These are phyloP conservation scores for Hymenoscyphus infarciens DNA, from an alignment of 2,329 filamentous ascomycete species.

Conservation along the genomic window DNA sequence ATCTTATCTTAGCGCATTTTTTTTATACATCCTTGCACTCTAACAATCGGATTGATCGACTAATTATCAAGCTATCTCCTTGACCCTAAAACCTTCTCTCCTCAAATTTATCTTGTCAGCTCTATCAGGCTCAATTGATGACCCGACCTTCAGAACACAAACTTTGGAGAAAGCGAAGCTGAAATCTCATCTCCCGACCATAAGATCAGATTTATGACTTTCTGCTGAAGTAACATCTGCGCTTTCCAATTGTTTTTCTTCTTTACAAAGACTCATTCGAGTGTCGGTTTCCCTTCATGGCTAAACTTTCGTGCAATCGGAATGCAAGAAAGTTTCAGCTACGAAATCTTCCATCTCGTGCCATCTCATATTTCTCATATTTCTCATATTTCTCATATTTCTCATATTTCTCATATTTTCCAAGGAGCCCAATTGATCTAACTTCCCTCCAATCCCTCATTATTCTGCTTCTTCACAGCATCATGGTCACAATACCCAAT, in stretches of 20 bases:
- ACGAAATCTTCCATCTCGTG: not conserved
- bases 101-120: too few species aligned
- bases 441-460: not conserved
- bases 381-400: too few species aligned
- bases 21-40: not conserved
- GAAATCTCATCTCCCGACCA: not conserved
- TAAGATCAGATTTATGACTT: not conserved
- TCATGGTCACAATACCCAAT: not conserved
- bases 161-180: not conserved
- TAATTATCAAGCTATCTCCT: not conserved
- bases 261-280: not conserved
- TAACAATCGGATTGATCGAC: not conserved
- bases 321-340: slow-evolving; percentile 7
- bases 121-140: not conserved
- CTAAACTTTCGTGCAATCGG: not conserved
- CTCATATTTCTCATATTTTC: too few species aligned
- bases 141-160: not conserved
- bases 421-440: too few species aligned
- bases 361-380: too few species aligned
- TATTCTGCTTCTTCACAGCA: not conserved
- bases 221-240: too few species aligned
- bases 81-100: not conserved
- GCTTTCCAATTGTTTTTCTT: not conserved
- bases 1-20: not conserved
- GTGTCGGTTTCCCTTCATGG: not conserved